Base-by-base conservation (phyloP, 2,329 filamentous ascomycete genomes). In the Fusarium denticulatum region DNA sequence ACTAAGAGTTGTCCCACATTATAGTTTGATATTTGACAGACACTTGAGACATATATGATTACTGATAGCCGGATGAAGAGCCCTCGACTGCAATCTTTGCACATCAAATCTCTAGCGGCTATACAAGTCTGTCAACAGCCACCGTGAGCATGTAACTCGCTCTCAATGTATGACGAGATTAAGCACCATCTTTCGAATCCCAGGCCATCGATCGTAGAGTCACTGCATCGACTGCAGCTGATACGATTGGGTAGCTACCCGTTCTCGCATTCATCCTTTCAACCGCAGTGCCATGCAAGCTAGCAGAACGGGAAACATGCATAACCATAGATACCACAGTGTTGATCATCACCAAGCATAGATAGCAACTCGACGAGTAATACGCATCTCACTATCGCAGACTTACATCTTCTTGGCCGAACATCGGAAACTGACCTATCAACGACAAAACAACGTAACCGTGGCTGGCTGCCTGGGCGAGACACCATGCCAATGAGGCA, bases 241-340 rank as follows among this genome's bases (percentile, higher is more conserved):
- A 67, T 64, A 64, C 58, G 55, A 71, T 67, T 53, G 67, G 66
- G 61, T 37, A 36, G 30, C 52, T 34, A 55, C 46, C 46, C 62
- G 45, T 67, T 37, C 49, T 71, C 45, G 39, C 39, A 53, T 12
- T 62, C 28, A 50, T 62, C 53, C 43, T 47, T 60, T 46, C 32
- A 36, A 73, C 50, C 59, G 39, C 43, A 66, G 53, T 42, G 26
- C n/a, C 22, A 71, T 69, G 52, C 55, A 57, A 56, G 65, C 22
- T 66, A 49, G 43, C 71, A 53, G 49, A 66, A 70, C 24, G 46
- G 40, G 60, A 36, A 57, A 32, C 37, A 42, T 42, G 67, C 43
- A 70, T 53, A 61, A 45, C 42, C 26, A 66, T 32, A 70, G 55
- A 56, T 39, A 39, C 26, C 45, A 61, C 20, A 20, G 20, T 42